phyloP scores from a whole-genome alignment of 345 rosid species.

The Mercurialis annua region DNA sequence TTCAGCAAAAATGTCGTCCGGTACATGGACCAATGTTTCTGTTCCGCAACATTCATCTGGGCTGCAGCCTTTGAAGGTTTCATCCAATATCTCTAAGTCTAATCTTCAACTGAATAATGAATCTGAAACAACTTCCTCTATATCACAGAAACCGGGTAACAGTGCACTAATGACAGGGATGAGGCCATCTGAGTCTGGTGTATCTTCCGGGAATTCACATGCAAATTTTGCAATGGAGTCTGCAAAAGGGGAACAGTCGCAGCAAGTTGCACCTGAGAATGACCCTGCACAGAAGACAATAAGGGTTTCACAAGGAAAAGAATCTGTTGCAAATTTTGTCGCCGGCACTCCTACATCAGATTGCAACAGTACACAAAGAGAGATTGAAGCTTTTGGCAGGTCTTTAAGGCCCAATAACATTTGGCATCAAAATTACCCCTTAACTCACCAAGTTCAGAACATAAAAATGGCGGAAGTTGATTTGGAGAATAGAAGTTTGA shows the following conservation, averaged over 20 bases:
- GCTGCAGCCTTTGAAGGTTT: conserved; percentile 34
- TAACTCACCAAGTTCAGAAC: conserved; percentile 50
- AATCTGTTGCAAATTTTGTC: conserved; percentile 24
- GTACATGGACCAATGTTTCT: conserved; percentile 41
- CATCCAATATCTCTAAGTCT: conserved; percentile 33
- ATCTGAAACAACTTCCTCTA: conserved; percentile 39
- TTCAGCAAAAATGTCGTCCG: conserved; percentile 34
- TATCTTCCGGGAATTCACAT: conserved; percentile 32
- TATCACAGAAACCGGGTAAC: conserved; percentile 33
- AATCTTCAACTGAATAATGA: conserved; percentile 33
- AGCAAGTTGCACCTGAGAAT: conserved; percentile 24
- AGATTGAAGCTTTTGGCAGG: conserved; percentile 57
- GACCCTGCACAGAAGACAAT: conserved; percentile 24
- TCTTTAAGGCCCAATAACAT: conserved; percentile 47
- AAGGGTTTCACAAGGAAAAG: conserved; percentile 27
- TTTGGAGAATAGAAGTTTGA: conserved; percentile 42
- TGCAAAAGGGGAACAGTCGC: conserved; percentile 30
- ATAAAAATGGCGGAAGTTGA: conserved; percentile 48
- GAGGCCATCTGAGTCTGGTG: conserved; percentile 33
- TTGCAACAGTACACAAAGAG: conserved; percentile 38
- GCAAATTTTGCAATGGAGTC: conserved; percentile 39
- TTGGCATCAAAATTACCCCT: conserved; percentile 40
- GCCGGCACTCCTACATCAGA: conserved; percentile 29
- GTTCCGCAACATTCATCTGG: conserved; percentile 38
- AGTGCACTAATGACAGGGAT: conserved; percentile 36